phyloP scores from a whole-genome alignment of 1,284 basidiomycete species.

The Kwoniella shivajii region DNA sequence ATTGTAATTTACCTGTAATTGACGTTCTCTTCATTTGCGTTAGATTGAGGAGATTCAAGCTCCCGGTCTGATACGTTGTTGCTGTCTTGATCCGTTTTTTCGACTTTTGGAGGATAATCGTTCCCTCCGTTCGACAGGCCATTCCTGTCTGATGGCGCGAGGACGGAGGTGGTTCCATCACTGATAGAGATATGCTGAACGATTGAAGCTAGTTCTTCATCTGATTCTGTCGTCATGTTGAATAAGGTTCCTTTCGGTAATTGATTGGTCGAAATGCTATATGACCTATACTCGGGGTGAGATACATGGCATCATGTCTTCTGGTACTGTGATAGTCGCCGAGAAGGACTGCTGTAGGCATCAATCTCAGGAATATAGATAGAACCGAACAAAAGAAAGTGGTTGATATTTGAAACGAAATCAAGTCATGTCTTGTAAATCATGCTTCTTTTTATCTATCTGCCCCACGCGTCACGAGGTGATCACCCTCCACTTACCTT shows the following conservation, averaged over 20 bases:
- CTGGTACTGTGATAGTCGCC: too few species aligned
- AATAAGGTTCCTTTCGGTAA: neutral
- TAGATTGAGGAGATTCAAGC: neutral
- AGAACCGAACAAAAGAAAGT: too few species aligned
- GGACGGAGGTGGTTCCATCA: neutral
- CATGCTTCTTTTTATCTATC: too few species aligned
- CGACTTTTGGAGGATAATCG: too few species aligned
- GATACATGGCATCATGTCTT: too few species aligned
- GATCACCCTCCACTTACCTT: too few species aligned
- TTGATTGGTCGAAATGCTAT: neutral
- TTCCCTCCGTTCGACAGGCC: slow-evolving; percentile 4
- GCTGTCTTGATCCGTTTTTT: neutral
- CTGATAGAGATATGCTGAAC: slow-evolving; percentile 7
- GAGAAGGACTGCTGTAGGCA: too few species aligned
- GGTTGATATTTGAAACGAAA: too few species aligned
- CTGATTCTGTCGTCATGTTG: slow-evolving; percentile 9
- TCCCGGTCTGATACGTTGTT: neutral
- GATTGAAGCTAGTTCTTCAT: slow-evolving; percentile 13
- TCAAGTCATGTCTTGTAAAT: too few species aligned
- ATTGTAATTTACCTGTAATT: neutral
- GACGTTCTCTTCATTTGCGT: neutral
- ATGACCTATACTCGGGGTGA: too few species aligned
- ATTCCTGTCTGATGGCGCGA: neutral
- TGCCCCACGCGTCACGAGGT: too few species aligned
- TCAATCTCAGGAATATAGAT: too few species aligned